These are phyloP conservation scores for Lenzites betulinus DNA, from an alignment of 768 basidiomycete species.

Conservation along the genomic window DNA sequence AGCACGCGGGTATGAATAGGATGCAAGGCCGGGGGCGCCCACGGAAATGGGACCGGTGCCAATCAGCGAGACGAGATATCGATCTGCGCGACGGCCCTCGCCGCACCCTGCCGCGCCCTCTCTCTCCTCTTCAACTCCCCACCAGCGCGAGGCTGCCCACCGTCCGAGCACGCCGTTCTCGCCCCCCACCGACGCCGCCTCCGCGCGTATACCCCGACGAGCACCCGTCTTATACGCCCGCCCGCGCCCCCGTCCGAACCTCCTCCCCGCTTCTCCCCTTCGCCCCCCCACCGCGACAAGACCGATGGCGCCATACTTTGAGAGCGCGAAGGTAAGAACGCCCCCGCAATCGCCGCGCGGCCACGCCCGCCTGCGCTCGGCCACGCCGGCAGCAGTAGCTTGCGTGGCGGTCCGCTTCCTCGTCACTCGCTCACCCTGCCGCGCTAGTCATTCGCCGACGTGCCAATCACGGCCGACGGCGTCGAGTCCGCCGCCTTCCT, in stretches of 20 bases:
- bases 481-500: constrained; percentile 82
- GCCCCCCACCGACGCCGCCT: not conserved
- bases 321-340: constrained; percentile 60
- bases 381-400: constrained; percentile 16
- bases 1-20: not conserved
- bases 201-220: not conserved
- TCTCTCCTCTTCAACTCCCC: no score
- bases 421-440: constrained; percentile 2
- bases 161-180: constrained; percentile 5
- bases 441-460: constrained; percentile 81
- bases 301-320: constrained; percentile 61
- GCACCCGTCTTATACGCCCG: not conserved
- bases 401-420: constrained; percentile 11
- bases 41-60: constrained; percentile 14
- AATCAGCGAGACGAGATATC: constrained; percentile 22
- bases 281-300: not conserved
- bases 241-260: not conserved
- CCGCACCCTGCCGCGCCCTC: constrained; percentile 12
- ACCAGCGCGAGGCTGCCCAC: not conserved
- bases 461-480: constrained; percentile 72
- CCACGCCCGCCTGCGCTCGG: not conserved
- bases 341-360: constrained; percentile 18
- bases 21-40: constrained; percentile 8
- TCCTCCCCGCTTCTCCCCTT: not conserved
- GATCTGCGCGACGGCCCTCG: constrained; percentile 18